Conservation (phyloP, 2,329 filamentous ascomycete genomes). For the Epichloe sp. region DNA sequence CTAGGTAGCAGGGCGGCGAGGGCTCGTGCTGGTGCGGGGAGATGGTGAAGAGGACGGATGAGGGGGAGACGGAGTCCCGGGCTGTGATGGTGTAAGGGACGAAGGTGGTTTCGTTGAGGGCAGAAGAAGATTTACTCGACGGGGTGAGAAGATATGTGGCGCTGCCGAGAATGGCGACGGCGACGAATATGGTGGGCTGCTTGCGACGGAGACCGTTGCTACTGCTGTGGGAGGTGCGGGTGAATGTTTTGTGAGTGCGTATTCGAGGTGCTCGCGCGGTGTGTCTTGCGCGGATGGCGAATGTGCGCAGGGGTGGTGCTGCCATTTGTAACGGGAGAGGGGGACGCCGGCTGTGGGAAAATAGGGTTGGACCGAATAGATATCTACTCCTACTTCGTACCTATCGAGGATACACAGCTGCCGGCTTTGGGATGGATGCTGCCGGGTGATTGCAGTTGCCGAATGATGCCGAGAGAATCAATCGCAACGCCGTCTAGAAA, state of each 20-base stretch:
- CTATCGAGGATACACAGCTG: too few species aligned
- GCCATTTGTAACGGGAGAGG: background rate
- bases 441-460: too few species aligned
- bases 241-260: background rate
- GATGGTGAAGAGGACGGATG: slow-evolving; percentile 57
- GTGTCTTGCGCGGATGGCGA: background rate
- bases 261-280: background rate
- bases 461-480: background rate
- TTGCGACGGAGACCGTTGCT: slow-evolving; percentile 13
- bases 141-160: slow-evolving; percentile 16
- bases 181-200: slow-evolving; percentile 9
- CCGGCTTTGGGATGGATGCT: too few species aligned
- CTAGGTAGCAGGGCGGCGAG: slow-evolving; percentile 14
- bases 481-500: background rate
- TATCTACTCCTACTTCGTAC: too few species aligned
- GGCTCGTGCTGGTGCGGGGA: slow-evolving; percentile 24
- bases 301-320: background rate
- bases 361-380: background rate
- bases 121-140: slow-evolving; percentile 11
- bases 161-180: slow-evolving; percentile 12
- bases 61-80: slow-evolving; percentile 49
- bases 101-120: slow-evolving; percentile 48
- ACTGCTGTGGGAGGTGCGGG: background rate
- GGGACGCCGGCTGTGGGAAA: too few species aligned
- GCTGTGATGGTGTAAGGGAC: slow-evolving; percentile 50